Base-by-base conservation (phyloP, 768 basidiomycete genomes). In the Pholiota conissans region DNA sequence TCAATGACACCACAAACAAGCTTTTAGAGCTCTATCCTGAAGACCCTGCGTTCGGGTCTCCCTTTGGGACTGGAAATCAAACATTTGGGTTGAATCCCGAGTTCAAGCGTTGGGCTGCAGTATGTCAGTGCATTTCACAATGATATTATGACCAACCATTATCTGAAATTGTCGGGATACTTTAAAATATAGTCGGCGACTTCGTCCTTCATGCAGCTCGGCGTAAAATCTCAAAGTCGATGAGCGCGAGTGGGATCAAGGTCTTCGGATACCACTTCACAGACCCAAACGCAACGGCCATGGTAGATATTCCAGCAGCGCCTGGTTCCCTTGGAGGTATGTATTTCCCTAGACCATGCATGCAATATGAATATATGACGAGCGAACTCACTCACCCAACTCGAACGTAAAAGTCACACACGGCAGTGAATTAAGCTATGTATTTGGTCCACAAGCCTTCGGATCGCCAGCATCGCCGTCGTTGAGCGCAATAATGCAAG, bases 31-130 rank as follows among this genome's bases (percentile, higher is more conserved):
- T 76, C 1, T 81, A 81, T 58, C 78, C 78, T 0, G 63, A 76
- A 42, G 58, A 65, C 28, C 73, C 79, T 22, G 64, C 75, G 5
- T 49, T 68, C 18, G 80, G 80, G 2, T 74, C 76, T 1, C 80
- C 80, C 0, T 81, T 72, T 56, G 66, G 66, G 3, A 80, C 78
- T 3, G 77, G 79, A 2, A 70, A 73, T 52, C 59, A 76, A 27
- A 75, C 75, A 0, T 80, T 78, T 56, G 78, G 77, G 0, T 57
- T 75, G 14, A 54, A 56, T 13, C 26, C 39, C 14, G 49, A 62
- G 18, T 75, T 62, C 63, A 71, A 74, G 56, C 69, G 71, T 13
- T 56, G 57, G 9, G 51, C 73, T 0, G 60, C 69, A 0, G 57
- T 76, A 8, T 27, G 73, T 71, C 34, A 34, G 67, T 58, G 26